Evolutionary conservation across 1,139 yeast species (phyloP), one percentile per base, ranked within the genome.

Genomic region (Pichia sp.): DNA sequence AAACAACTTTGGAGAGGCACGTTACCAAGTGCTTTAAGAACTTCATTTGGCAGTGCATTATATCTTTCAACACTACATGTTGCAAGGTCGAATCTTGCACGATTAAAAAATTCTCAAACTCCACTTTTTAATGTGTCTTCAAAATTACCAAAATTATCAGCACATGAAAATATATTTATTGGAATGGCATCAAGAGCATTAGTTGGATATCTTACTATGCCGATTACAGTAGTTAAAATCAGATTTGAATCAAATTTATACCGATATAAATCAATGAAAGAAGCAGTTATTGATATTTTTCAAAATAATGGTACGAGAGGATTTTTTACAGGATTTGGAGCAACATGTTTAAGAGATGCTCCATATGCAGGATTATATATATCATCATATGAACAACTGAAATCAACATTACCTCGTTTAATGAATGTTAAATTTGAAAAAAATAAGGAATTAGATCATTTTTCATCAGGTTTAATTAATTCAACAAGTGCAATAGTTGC

Each of bases 281-380:
- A 78, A 40, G 94, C 96, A 0, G 62, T 77, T 1, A 66, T 60
- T 35, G 78, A 79, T 11, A 84, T 89, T 4, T 80, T 74, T 48
- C 47, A 55, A 12, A 60, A 62, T 2, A 74, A 76, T 47, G 80
- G 86, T 2, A 24, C 79, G 1, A 62, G 65, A 23, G 94, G 96
- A 29, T 89, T 90, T 59, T 89, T 89, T 62, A 74, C 78, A 49
- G 98, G 98, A 1, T 84, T 85, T 54, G 78, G 85, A 3, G 96
- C 95, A 4, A 92, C 98, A 0, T 76, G 85, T 52, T 76, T 89
- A 20, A 68, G 98, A 51, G 98, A 92, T 64, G 94, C 96, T 38
- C 98, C 98, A 1, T 87, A 92, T 62, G 97, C 98, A 4, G 98
- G 98, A 2, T 62, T 92, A 7, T 92, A 92, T 59, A 90, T 92